Conservation (phyloP, 495 filamentous ascomycete species). For the Lasiosphaeriaceae sp. region DNA sequence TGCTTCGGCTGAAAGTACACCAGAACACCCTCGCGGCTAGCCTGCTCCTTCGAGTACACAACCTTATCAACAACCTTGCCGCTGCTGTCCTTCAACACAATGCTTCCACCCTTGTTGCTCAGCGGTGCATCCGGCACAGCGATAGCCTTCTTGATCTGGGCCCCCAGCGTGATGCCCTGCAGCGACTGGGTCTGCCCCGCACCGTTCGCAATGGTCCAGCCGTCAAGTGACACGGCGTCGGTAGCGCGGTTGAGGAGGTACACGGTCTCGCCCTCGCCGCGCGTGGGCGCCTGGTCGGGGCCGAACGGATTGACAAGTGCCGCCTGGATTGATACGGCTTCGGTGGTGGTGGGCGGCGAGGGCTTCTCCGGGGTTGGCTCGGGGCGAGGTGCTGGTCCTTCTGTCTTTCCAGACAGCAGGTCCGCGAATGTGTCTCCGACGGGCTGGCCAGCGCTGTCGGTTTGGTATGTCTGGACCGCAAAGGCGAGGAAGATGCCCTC, state of each 20-base stretch:
- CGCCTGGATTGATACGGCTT: constrained; percentile 4
- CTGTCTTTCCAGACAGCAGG: neutral
- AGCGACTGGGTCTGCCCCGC: constrained; percentile 7
- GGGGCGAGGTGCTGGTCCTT: no score
- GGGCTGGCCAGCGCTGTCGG: constrained; percentile 20
- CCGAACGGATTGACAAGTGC: constrained; percentile 19
- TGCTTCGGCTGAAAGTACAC: neutral
- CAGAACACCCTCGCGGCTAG: neutral
- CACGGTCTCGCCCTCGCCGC: constrained; percentile 13
- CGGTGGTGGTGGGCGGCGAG: neutral
- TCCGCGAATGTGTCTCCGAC: constrained; percentile 8
- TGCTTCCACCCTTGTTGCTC: constrained; percentile 13
- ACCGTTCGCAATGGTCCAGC: constrained; percentile 19
- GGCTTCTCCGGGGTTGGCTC: neutral
- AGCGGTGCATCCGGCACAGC: constrained; percentile 16
- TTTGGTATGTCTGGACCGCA: constrained; percentile 29
- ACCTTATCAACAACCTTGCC: constrained; percentile 12
- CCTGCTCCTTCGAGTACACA: constrained; percentile 16
- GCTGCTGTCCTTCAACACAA: constrained; percentile 2
- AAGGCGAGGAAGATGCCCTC: constrained; percentile 36
- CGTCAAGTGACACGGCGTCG: constrained; percentile 9
- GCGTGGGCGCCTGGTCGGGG: constrained; percentile 9
- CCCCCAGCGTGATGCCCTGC: constrained; percentile 1
- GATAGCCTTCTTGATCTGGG: constrained; percentile 2
- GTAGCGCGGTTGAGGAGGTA: constrained; percentile 11